These are phyloP conservation scores for Parsonsia alboflavescens DNA, from an alignment of 257 asterid species.

Conservation along the genomic window DNA sequence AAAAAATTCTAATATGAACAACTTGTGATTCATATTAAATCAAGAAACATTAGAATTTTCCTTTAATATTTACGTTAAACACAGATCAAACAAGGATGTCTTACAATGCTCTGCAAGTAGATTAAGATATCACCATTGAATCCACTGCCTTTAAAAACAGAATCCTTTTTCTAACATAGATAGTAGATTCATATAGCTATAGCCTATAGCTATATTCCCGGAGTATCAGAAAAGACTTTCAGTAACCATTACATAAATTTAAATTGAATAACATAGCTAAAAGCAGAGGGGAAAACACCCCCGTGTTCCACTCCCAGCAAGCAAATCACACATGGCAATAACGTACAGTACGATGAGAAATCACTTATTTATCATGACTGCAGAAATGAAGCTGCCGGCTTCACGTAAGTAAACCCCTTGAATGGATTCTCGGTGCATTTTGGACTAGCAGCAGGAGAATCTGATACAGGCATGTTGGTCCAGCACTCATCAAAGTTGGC, in stretches of 20 bases:
- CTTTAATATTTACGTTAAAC: too few relatives aligned
- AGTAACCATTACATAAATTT: neutral
- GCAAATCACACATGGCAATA: neutral
- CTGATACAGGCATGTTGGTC: constrained; percentile 60
- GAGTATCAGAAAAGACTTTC: neutral
- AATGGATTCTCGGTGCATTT: constrained; percentile 49
- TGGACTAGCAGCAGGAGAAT: constrained; percentile 69
- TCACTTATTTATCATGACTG: constrained; percentile 1
- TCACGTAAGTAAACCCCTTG: constrained; percentile 59
- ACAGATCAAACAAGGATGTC: neutral
- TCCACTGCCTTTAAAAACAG: neutral
- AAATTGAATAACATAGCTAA: neutral
- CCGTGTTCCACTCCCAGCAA: too few relatives aligned
- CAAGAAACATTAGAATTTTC: too few relatives aligned
- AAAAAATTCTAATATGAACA: too few relatives aligned
- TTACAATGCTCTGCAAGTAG: neutral
- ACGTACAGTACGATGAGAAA: neutral
- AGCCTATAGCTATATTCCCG: neutral
- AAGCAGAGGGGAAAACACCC: neutral
- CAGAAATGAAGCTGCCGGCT: constrained; percentile 38
- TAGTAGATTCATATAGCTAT: too few relatives aligned
- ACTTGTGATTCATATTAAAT: too few relatives aligned
- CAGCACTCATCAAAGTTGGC: constrained; percentile 72
- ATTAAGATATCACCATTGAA: neutral
- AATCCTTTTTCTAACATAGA: neutral